phyloP scores from a whole-genome alignment of 768 basidiomycete genomes.

The Cytidiella melzeri region DNA sequence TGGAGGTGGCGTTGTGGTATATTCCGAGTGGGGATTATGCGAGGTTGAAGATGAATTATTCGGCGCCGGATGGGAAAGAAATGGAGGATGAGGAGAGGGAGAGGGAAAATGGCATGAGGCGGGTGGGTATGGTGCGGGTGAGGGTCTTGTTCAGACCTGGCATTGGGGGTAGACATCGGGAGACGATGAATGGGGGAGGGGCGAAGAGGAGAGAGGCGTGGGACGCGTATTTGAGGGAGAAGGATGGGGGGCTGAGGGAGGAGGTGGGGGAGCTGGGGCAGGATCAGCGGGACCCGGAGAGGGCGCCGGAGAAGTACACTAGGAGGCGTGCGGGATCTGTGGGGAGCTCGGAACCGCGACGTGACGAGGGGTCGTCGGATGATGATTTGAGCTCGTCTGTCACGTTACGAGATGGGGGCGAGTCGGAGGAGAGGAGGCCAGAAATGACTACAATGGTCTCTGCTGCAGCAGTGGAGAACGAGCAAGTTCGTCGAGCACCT shows the following conservation, averaged over 20 bases:
- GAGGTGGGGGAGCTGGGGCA: constrained; percentile 14
- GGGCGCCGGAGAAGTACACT: constrained; percentile 14
- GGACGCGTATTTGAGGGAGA: constrained; percentile 22
- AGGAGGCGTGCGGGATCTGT: background rate
- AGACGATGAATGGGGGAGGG: constrained; percentile 18
- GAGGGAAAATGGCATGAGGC: constrained; percentile 15
- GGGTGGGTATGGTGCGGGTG: constrained; percentile 22
- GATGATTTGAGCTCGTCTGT: background rate
- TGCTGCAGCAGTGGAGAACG: constrained; percentile 10
- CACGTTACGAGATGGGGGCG: background rate
- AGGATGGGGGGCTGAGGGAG: constrained; percentile 20
- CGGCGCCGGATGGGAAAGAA: constrained; percentile 23
- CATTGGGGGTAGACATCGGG: constrained; percentile 19
- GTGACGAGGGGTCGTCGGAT: background rate
- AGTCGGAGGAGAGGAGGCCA: background rate
- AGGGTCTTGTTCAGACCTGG: constrained; percentile 25
- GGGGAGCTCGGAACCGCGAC: background rate
- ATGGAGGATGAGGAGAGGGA: constrained; percentile 24
- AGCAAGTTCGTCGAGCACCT: background rate
- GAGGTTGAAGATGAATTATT: constrained; percentile 28
- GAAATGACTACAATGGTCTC: constrained; percentile 12
- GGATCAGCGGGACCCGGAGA: constrained; percentile 13
- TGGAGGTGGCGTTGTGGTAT: constrained; percentile 38
- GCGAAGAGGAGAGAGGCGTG: constrained; percentile 21
- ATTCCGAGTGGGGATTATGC: constrained; percentile 23